phyloP scores from a whole-genome alignment of 164 flowering plant species.

The Magnolia sinica region DNA sequence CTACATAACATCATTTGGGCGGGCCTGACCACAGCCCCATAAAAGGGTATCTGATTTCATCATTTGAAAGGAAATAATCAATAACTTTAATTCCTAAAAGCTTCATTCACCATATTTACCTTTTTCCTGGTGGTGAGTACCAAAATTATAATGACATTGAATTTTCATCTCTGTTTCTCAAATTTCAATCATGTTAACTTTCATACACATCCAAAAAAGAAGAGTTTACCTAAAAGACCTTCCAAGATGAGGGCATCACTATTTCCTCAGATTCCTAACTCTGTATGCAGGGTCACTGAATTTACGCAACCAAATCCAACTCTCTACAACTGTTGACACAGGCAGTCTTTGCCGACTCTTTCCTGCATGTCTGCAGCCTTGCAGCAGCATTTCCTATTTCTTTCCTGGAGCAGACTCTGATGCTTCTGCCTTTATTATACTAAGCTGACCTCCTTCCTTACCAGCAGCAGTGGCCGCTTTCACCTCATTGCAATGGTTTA shows the following conservation, averaged over 20 bases:
- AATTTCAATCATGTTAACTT: too few species aligned
- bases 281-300: neutral
- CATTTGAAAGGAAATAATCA: too few species aligned
- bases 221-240: neutral
- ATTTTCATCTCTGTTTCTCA: too few species aligned
- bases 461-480: slow-evolving; percentile 74
- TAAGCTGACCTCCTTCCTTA: slow-evolving; percentile 79
- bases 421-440: slow-evolving; percentile 41
- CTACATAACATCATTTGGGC: too few species aligned
- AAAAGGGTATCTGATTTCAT: too few species aligned
- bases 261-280: neutral
- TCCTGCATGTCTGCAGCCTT: neutral
- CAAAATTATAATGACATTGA: too few species aligned
- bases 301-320: neutral
- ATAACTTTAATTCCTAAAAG: too few species aligned
- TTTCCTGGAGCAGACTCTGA: slow-evolving; percentile 1
- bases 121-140: too few species aligned
- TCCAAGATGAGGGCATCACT: neutral
- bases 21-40: too few species aligned
- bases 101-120: too few species aligned
- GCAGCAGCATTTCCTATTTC: neutral
- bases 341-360: neutral
- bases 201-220: neutral
- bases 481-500: slow-evolving; percentile 73
- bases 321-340: neutral